Evolutionary conservation across 2,329 filamentous ascomycete species (phyloP), one percentile per base, ranked within the genome.

Genomic region (Cercospora citrullina): DNA sequence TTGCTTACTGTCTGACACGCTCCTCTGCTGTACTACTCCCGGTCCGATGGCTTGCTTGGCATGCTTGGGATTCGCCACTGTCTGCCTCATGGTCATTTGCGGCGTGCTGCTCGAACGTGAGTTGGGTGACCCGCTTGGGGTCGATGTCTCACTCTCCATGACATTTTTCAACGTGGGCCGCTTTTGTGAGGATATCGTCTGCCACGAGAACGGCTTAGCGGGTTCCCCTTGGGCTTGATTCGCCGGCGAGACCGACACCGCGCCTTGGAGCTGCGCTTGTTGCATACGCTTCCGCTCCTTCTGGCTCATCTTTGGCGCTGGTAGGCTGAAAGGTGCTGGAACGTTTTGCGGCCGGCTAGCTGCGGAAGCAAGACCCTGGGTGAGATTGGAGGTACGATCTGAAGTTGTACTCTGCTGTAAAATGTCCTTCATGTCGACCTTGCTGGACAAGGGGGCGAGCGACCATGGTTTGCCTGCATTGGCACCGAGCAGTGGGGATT

Each of bases 251-350:
- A 60, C 63, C 10, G 61, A 48, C 2, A 63, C 57, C 1, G 65
- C 64, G 18, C 67, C 68, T 36, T 67, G 68, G 71, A 76, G 67
- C 74, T 91, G 87, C 69, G 88, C 85, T 74, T 93, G 90, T 74
- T 93, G 87, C 71, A 93, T 87, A 76, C 87, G 91, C 81, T 97
- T 98, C 23, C 93, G 89, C 78, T 97, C 94, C 76, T 95, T 96
- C 74, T 98, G 95, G 0, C 94, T 97, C 72, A 96, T 80, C 77
- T 92, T 97, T 0, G 82, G 79, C 42, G 81, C 78, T 28, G 74
- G 81, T 68, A 75, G 74, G 75, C 74, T 74, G 65, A 75, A 72
- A 1, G 74, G 69, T 21, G 67, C 68, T 16, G 74, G 69, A 3
- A 71, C 71, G 1, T 71, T 68, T 12, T 65, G 60, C 9, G 63